These are phyloP conservation scores for Candida fluviatilis DNA, from an alignment of 805 yeast species.

Conservation along the genomic window DNA sequence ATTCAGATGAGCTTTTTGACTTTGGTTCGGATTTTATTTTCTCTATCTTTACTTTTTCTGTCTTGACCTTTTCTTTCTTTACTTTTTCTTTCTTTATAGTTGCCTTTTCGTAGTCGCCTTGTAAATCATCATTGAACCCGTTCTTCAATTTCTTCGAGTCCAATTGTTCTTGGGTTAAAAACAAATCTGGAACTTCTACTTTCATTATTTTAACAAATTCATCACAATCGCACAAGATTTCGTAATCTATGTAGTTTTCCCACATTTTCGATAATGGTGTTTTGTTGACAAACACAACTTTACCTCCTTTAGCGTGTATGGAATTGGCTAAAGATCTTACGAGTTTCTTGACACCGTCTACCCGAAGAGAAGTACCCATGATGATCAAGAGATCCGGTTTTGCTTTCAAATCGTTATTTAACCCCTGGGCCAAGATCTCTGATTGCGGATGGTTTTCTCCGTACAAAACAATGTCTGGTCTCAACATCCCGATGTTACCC, in stretches of 20 bases:
- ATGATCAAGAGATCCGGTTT: conserved; percentile 79
- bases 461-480: conserved; percentile 89
- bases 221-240: conserved; percentile 78
- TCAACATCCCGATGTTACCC: conserved; percentile 65
- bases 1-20: neutral
- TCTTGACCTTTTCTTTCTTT: neutral
- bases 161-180: conserved; percentile 51
- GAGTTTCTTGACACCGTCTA: conserved; percentile 79
- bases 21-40: conserved; percentile 2
- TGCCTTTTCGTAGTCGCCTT: neutral
- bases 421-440: conserved; percentile 69
- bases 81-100: neutral
- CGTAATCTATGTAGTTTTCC: conserved; percentile 74
- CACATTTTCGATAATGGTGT: conserved; percentile 63
- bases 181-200: conserved; percentile 54
- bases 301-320: conserved; percentile 76
- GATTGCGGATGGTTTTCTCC: conserved; percentile 93
- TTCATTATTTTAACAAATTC: conserved; percentile 61
- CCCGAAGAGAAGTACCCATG: conserved; percentile 90
- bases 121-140: conserved; percentile 4
- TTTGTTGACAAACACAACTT: conserved; percentile 72
- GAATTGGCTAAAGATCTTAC: conserved; percentile 65
- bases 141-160: conserved; percentile 36
- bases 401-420: conserved; percentile 58
- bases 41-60: neutral